Percentiles rank a stretch among this genome's conserved stretches.
Conservation (phyloP, 2,329 filamentous ascomycete species). For the Talaromyces rugulosus region DNA sequence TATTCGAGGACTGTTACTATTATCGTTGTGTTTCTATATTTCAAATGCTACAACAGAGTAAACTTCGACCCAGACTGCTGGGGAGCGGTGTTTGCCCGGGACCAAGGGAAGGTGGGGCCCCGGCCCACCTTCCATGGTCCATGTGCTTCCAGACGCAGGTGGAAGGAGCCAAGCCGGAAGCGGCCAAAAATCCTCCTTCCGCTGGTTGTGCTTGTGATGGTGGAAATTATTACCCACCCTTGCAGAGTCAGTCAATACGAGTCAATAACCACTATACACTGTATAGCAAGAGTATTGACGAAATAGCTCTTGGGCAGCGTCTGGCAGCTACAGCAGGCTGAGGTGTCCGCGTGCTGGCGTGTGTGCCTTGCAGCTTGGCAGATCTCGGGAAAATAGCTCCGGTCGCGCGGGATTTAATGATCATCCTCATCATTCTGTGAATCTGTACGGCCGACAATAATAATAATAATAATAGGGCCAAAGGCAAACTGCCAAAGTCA, state of each 20-base stretch:
- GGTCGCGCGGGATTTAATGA: not conserved
- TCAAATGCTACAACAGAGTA: not conserved
- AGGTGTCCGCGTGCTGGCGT: not conserved
- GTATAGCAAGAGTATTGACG: too few species aligned
- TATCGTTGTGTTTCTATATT: not conserved
- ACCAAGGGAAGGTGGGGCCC: not conserved
- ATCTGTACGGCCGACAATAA: too few species aligned
- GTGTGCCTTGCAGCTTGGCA: not conserved
- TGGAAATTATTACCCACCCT: not conserved
- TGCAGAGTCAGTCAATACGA: not conserved
- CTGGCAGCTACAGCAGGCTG: not conserved
- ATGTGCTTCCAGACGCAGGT: constrained; percentile 13
- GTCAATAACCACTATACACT: not conserved
- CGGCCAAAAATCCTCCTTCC: not conserved
- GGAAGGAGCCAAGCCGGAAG: not conserved
- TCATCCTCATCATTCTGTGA: not conserved
- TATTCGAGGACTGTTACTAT: not conserved
- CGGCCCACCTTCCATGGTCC: constrained; percentile 2
- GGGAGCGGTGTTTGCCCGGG: not conserved
- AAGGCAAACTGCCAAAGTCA: too few species aligned
- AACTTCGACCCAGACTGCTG: not conserved
- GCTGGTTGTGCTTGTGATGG: not conserved
- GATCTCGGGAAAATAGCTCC: not conserved
- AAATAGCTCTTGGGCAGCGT: not conserved
- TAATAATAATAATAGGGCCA: too few species aligned